A percentile compares a stretch with the other conserved stretches of the same genome.
Evolutionary conservation across 1,139 yeast species (phyloP).

Genomic region (Hyphopichia khmerensis): DNA sequence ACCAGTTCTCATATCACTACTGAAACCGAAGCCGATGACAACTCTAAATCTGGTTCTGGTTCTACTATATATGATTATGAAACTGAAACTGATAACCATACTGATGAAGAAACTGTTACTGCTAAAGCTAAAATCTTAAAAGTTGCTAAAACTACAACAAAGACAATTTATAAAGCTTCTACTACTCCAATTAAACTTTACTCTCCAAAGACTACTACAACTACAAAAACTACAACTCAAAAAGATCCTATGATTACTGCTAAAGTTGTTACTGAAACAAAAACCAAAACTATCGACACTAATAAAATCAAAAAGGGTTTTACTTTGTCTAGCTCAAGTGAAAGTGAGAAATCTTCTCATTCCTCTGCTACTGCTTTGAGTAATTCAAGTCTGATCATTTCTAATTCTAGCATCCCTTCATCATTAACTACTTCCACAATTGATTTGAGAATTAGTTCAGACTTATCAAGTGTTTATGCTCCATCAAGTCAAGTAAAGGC

Average conservation of each 20-base stretch:
- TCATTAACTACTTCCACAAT: slow-evolving; percentile 11
- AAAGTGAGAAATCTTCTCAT: not conserved
- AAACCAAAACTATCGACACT: slow-evolving; percentile 5
- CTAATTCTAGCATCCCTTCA: slow-evolving; percentile 1
- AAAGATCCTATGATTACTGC: slow-evolving; percentile 29
- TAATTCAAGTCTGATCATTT: not conserved
- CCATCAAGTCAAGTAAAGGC: not conserved
- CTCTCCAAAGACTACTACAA: slow-evolving; percentile 15
- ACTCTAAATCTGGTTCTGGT: not conserved
- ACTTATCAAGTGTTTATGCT: slow-evolving; percentile 1
- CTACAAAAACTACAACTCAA: slow-evolving; percentile 19
- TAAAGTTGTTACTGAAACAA: slow-evolving; percentile 13
- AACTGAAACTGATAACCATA: slow-evolving; percentile 13
- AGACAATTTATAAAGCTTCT: slow-evolving; percentile 25
- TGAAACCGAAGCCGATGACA: slow-evolving; percentile 3
- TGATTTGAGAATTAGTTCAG: slow-evolving; percentile 16
- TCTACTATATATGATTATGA: slow-evolving; percentile 11
- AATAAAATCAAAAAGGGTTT: slow-evolving; percentile 8
- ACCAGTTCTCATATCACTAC: slow-evolving; percentile 1
- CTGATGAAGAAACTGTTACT: slow-evolving; percentile 7
- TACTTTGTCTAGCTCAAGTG: slow-evolving; percentile 5
- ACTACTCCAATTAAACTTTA: slow-evolving; percentile 19
- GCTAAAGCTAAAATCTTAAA: slow-evolving; percentile 13
- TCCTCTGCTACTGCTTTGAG: slow-evolving; percentile 1
- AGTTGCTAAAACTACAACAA: slow-evolving; percentile 26